Evolutionary conservation across 345 rosid species (phyloP).

Genomic region (Limnanthes douglasii): DNA sequence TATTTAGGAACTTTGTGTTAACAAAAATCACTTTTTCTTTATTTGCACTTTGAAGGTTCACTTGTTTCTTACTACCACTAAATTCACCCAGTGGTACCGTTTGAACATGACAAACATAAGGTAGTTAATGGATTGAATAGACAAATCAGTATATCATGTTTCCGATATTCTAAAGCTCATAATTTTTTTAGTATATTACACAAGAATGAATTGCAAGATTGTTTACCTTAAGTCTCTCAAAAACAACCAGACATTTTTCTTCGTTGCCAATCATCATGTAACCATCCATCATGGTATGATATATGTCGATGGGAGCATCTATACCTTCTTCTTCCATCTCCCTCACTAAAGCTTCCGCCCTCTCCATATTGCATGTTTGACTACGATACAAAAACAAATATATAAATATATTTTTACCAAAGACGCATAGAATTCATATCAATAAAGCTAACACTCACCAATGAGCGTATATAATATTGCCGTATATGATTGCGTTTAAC

Average conservation of each 20-base stretch:
- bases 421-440: not conserved
- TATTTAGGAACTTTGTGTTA: no score
- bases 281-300: slow-evolving; percentile 99
- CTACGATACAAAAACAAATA: slow-evolving; percentile 18
- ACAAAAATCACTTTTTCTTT: no score
- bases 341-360: slow-evolving; percentile 77
- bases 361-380: slow-evolving; percentile 63
- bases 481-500: slow-evolving; percentile 75
- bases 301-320: slow-evolving; percentile 81
- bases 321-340: slow-evolving; percentile 98
- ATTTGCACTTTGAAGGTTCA: no score
- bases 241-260: slow-evolving; percentile 76
- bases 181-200: no score
- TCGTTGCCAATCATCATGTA: slow-evolving; percentile 70
- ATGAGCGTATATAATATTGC: slow-evolving; percentile 77
- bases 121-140: no score
- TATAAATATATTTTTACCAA: slow-evolving; percentile 4
- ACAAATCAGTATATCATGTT: no score
- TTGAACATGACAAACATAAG: no score
- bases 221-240: slow-evolving; percentile 81
- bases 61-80: no score
- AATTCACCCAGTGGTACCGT: no score
- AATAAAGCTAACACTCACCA: slow-evolving; percentile 31
- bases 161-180: no score
- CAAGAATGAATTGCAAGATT: not conserved